These are phyloP conservation scores for Nigrospora osmanthi DNA, from an alignment of 2,329 filamentous ascomycete species.

Conservation along the genomic window DNA sequence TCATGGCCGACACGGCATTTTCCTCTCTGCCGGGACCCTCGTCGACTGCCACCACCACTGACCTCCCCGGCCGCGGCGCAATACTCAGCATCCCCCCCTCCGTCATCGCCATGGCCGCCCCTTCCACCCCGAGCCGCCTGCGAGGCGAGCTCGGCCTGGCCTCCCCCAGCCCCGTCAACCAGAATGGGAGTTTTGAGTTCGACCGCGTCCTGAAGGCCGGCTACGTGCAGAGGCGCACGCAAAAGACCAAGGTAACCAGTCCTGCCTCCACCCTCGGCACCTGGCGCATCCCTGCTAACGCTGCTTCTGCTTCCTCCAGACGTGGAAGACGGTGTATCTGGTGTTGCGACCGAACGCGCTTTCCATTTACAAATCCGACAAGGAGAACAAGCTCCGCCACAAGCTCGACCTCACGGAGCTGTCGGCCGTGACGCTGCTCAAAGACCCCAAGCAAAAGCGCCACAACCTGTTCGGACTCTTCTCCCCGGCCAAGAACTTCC, in stretches of 20 bases:
- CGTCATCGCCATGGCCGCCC: constrained; percentile 12
- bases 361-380: constrained; percentile 87
- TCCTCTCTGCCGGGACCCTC: background rate
- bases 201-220: constrained; percentile 90
- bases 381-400: constrained; percentile 81
- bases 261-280: background rate
- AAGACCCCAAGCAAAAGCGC: constrained; percentile 80
- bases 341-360: constrained; percentile 86
- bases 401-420: constrained; percentile 85
- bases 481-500: constrained; percentile 83
- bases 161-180: constrained; percentile 77
- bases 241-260: constrained; percentile 75
- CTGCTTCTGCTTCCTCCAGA: constrained; percentile 36
- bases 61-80: constrained; percentile 14
- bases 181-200: constrained; percentile 93
- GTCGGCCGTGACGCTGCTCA: constrained; percentile 82
- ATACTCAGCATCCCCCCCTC: constrained; percentile 16
- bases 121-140: constrained; percentile 17
- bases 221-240: constrained; percentile 77
- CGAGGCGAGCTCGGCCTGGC: constrained; percentile 45
- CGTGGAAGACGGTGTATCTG: constrained; percentile 84
- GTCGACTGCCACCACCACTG: constrained; percentile 2
- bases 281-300: constrained; percentile 7
- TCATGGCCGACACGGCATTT: background rate
- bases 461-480: constrained; percentile 89